Evolutionary conservation across 306 rosid species (phyloP).

Genomic region (Spatholobus suberectus): DNA sequence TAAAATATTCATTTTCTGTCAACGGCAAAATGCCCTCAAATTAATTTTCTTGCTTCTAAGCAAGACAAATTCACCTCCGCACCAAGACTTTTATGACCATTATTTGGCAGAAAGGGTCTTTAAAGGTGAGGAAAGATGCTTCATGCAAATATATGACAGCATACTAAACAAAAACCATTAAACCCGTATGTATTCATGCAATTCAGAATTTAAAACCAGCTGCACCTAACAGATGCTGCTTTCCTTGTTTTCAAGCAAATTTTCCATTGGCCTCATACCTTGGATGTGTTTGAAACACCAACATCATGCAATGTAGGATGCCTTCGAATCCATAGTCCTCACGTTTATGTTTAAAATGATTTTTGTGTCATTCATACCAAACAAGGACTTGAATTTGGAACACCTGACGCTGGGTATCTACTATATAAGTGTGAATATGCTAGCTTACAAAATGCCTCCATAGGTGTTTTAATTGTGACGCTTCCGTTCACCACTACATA

Average conservation of each 20-base stretch:
- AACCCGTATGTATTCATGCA: neutral
- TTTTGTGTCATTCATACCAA: conserved; percentile 19
- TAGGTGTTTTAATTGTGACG: neutral
- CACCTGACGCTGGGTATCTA: neutral
- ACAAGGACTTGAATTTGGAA: neutral
- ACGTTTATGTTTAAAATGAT: neutral
- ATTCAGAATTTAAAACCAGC: neutral
- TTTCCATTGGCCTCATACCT: conserved; percentile 4
- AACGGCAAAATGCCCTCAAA: too few relatives aligned
- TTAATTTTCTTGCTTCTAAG: too few relatives aligned
- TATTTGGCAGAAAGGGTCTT: neutral
- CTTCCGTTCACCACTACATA: conserved; percentile 21
- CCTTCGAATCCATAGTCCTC: neutral
- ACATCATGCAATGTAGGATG: neutral
- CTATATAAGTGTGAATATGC: neutral
- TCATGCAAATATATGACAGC: too few relatives aligned
- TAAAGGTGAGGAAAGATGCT: too few relatives aligned
- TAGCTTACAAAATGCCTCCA: neutral
- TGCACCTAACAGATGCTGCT: neutral
- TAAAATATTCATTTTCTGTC: too few relatives aligned
- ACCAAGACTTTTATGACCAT: neutral
- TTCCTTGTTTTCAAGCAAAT: conserved; percentile 1
- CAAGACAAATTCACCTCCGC: too few relatives aligned
- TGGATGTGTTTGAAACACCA: neutral
- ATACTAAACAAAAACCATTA: too few relatives aligned